These are phyloP conservation scores for Pogostemon cablin DNA, from an alignment of 257 asterid species.

Conservation along the genomic window DNA sequence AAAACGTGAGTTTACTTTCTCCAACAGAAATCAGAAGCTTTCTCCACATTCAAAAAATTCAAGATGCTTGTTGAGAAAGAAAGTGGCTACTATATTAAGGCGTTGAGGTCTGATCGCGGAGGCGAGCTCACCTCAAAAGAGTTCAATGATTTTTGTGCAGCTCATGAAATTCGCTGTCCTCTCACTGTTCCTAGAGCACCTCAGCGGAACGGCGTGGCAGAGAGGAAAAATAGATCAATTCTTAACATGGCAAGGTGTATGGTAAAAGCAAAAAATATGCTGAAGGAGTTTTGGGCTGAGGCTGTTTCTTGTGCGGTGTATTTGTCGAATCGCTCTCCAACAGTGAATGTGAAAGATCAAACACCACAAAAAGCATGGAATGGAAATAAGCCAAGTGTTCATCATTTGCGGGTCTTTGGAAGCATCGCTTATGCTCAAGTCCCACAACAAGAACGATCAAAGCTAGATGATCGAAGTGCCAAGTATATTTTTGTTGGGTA, in stretches of 20 bases:
- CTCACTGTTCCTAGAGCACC: background rate
- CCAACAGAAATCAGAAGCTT: background rate
- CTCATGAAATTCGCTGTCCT: no score
- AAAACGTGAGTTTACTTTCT: no score
- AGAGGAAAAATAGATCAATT: background rate
- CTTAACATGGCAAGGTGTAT: background rate
- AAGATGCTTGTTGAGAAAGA: background rate
- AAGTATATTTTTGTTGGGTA: background rate
- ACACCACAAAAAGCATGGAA: background rate
- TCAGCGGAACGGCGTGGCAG: background rate
- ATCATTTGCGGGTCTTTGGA: background rate
- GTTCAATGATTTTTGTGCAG: no score
- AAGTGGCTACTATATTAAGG: background rate
- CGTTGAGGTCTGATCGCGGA: background rate
- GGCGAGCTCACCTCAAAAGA: no score
- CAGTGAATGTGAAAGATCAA: background rate
- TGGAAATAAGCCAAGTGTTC: background rate
- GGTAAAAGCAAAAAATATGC: background rate
- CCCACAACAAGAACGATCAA: background rate
- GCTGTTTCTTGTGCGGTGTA: background rate
- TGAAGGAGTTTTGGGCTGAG: constrained; percentile 5
- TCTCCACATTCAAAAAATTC: background rate
- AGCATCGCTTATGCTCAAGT: constrained; percentile 12
- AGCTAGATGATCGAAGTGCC: no score
- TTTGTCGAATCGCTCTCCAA: background rate